Conservation (phyloP, 768 basidiomycete genomes). For the Daedaleopsis sinensis region DNA sequence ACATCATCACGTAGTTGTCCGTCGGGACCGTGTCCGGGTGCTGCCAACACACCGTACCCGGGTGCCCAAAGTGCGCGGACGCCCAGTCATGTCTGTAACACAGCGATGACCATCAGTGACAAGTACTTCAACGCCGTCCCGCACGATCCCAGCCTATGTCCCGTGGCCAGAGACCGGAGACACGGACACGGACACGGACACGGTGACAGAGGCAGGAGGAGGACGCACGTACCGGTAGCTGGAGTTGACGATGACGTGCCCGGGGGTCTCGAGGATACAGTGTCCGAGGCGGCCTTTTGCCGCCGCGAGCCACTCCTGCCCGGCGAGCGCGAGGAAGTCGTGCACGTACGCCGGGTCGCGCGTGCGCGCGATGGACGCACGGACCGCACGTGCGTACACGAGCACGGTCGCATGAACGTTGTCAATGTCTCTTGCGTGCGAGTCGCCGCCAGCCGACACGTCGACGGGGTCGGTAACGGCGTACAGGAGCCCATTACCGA, state of each 20-base stretch:
- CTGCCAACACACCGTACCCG: slow-evolving; percentile 1
- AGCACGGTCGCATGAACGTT: background rate
- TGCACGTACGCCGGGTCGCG: background rate
- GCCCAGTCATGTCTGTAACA: background rate
- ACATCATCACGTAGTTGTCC: slow-evolving; percentile 3
- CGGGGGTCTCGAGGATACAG: background rate
- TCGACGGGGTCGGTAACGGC: background rate
- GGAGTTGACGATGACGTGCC: slow-evolving; percentile 1
- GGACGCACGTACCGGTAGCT: background rate
- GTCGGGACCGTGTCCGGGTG: slow-evolving; percentile 3
- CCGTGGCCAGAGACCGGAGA: background rate
- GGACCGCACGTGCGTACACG: background rate
- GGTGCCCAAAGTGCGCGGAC: slow-evolving; percentile 1
- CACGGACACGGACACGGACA: background rate
- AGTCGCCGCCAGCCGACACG: background rate
- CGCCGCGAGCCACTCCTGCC: background rate
- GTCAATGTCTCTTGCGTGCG: background rate
- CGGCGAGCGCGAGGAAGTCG: background rate
- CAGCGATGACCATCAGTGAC: background rate
- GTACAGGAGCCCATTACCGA: background rate
- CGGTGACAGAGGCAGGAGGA: background rate
- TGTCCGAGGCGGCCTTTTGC: background rate
- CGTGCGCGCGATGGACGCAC: background rate
- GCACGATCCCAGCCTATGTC: too few species aligned
- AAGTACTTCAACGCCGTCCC: background rate